Evolutionary conservation across 2,329 filamentous ascomycete genomes (phyloP), one percentile per base, ranked within the genome.

Genomic region (Arthrinium puccinioides): DNA sequence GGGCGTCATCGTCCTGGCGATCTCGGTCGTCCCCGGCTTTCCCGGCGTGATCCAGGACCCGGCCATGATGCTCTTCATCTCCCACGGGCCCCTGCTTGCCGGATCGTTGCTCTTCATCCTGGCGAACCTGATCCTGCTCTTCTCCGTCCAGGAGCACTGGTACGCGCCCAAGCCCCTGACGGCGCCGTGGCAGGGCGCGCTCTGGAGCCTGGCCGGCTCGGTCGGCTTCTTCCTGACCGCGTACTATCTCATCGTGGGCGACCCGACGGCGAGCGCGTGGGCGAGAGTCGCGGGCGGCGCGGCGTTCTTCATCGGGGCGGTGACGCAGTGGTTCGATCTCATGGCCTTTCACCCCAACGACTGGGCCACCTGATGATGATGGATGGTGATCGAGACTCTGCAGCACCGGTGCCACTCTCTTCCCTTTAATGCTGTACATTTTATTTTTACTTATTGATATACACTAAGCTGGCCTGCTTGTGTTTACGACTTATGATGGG

Each of bases 271-370:
- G 9, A 32, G 27, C 19, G 14, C 29, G 9, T 35, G 33, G 32
- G 23, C 42, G 11, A 42, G 24, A 3, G 42, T 46, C 20, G 33
- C 42, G 18, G 39, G 44, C 4, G 29, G 39, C 15, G 29, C 27
- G 36, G 37, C 28, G 6, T 46, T 46, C 32, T 26, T 47, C 15
- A 24, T 46, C 26, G 40, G 46, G 9, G 39, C 43, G 34, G n/a
- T 47, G 8, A 39, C 44, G 9, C 37, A 41, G 32, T 45, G 41
- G 38, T 48, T 48, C 32, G 39, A 47, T 33, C 25, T 48, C 14
- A 50, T 49, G 46, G 45, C 41, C 21, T 49, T 50, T 27, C 43
- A 46, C 38, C 36, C 41, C 15, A 37, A 39, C 27, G 28, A 28
- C n/a, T n/a, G n/a, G n/a, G n/a, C n/a, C n/a, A n/a, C n/a, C n/a